Conservation (phyloP, 345 rosid species). For the Acer saccharum region DNA sequence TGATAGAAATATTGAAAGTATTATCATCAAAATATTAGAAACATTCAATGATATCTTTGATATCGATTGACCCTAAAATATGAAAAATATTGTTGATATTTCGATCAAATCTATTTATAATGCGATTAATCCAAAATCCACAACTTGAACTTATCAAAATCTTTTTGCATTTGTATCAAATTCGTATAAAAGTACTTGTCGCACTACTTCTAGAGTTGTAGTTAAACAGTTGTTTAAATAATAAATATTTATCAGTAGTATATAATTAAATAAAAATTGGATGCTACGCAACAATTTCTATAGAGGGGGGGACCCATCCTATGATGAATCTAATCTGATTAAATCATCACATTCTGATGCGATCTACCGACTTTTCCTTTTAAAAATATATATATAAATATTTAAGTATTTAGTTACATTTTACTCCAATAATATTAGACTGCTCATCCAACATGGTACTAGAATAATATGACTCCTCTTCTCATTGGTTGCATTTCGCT, state of each 20-base stretch:
- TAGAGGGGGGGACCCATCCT: constrained; percentile 31
- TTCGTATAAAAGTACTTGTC: too few species aligned
- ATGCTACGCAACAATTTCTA: constrained; percentile 19
- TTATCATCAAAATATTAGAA: too few species aligned
- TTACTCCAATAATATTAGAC: constrained; percentile 27
- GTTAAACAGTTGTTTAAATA: neutral
- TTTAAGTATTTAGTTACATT: neutral
- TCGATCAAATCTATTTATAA: too few species aligned
- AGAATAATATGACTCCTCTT: constrained; percentile 17
- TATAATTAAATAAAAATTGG: constrained; percentile 1
- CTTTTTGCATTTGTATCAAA: neutral
- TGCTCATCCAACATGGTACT: constrained; percentile 30
- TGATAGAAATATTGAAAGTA: too few species aligned
- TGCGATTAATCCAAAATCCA: too few species aligned
- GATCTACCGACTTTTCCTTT: constrained; percentile 59
- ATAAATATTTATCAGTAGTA: too few species aligned
- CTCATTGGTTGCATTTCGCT: constrained; percentile 26
- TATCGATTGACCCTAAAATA: too few species aligned
- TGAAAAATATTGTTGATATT: too few species aligned
- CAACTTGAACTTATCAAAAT: neutral
- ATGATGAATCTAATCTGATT: constrained; percentile 51
- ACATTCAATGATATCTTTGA: too few species aligned
- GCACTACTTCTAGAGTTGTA: neutral
- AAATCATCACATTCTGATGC: constrained; percentile 66
- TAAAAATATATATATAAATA: neutral